Evolutionary conservation across 2,329 filamentous ascomycete species (phyloP), one percentile per base, ranked within the genome.

Genomic region (Ophiostoma montium): DNA sequence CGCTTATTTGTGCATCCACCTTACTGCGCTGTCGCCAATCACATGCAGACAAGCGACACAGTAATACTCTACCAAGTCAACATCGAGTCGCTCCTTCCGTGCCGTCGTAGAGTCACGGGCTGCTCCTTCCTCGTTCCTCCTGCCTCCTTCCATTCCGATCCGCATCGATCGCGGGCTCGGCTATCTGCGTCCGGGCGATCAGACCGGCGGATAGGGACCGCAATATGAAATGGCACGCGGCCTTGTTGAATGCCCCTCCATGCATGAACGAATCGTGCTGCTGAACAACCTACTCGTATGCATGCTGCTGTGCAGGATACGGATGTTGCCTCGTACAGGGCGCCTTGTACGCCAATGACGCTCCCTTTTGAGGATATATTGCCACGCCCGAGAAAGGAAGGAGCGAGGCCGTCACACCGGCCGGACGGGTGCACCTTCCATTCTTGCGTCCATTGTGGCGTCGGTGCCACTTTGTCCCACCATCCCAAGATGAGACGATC

Each of bases 251-350:
- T 39, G 33, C 33, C 30, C 21, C 35, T 39, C 39, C 27, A 47
- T 47, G 43, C 6, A 47, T 31, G 21, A 43, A 43, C 8, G 8
- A 21, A 18, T 12, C 42, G 27, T 39, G 15, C 27, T 31, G 33
- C 4, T n/a, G 39, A 30, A 36, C 23, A 36, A 21, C n/a, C n/a
- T n/a, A n/a, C n/a, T n/a, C 31, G 30, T 27, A 23, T 39, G 31
- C 44, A 47, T 43, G 30, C 48, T 16, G 21, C 46, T 16, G 21
- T 47, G 48, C 45, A 47, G 39, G 36, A 27, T 45, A 39, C 49
- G 39, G 46, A 27, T 48, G 39, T 35, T 47, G 12, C 49, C 39
- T 48, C 16, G 39, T 13, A 51, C 46, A 48, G 19, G 18, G 16
- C 30, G 42, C 27, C 27, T 21, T 21, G 8, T 35, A 15, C 31